A percentile compares a stretch with the other conserved stretches of the same genome.
phyloP scores from a whole-genome alignment of 129 eudicot species.

The Flaveria ramosissima region DNA sequence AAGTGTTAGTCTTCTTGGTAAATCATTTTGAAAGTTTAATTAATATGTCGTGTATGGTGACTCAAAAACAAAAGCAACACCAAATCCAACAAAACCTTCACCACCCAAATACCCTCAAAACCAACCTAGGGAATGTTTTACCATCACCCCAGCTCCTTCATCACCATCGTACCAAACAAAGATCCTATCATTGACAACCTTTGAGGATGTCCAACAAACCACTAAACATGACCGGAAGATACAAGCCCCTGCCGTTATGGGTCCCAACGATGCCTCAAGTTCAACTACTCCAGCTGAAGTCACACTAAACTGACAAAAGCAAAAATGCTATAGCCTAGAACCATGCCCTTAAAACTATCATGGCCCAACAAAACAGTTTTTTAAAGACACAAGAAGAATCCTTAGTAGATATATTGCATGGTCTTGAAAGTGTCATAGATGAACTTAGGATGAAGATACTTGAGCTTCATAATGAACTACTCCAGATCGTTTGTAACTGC shows the following conservation, averaged over 20 bases:
- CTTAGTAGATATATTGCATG: background rate
- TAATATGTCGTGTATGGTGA: no score
- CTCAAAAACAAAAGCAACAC: no score
- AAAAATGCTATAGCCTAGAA: conserved; percentile 10
- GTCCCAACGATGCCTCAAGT: background rate
- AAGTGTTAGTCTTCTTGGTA: no score
- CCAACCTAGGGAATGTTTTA: no score
- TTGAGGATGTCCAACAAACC: background rate
- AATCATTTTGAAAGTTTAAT: no score
- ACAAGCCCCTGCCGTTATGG: background rate
- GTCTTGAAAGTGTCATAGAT: background rate
- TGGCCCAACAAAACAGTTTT: background rate
- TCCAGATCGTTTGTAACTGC: background rate
- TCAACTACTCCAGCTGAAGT: background rate
- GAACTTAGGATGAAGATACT: background rate
- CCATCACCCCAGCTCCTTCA: no score
- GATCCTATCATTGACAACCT: no score
- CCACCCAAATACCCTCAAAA: no score
- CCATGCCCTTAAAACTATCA: background rate
- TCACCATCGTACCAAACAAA: no score
- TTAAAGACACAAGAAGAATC: background rate
- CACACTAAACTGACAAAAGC: background rate
- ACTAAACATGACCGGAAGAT: background rate
- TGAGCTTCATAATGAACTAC: background rate
- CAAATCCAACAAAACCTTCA: no score